Evolutionary conservation across 2,329 filamentous ascomycete genomes (phyloP).

Genomic region (Trichoderma sp.): DNA sequence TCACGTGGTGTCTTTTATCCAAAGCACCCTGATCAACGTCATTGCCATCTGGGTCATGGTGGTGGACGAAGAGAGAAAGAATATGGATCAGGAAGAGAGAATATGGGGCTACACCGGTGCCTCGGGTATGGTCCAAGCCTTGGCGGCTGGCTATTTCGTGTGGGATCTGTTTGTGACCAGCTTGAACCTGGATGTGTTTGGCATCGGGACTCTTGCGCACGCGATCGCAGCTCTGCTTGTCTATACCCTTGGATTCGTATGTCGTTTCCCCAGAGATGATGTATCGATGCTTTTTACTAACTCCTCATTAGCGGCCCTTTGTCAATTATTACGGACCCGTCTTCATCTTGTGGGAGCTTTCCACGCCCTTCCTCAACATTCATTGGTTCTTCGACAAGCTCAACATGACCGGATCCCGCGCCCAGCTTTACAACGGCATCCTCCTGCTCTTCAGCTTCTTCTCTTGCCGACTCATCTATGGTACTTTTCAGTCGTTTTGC

Average conservation of each 20-base stretch:
- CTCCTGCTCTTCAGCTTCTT: conserved; percentile 72
- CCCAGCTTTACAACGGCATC: conserved; percentile 76
- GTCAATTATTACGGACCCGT: conserved; percentile 77
- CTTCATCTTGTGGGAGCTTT: conserved; percentile 86
- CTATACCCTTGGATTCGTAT: conserved; percentile 75
- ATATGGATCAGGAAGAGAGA: conserved; percentile 64
- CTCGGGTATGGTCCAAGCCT: conserved; percentile 68
- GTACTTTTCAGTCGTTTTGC: conserved; percentile 65
- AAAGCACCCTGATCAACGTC: conserved; percentile 67
- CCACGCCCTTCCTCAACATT: conserved; percentile 79
- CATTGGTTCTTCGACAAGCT: conserved; percentile 94
- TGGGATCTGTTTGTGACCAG: conserved; percentile 75
- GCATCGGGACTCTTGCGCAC: conserved; percentile 72
- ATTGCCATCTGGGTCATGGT: conserved; percentile 73
- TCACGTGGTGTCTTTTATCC: conserved; percentile 78
- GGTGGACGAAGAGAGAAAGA: conserved; percentile 62
- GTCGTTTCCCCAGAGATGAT: conserved; percentile 33
- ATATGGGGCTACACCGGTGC: conserved; percentile 76
- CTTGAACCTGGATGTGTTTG: conserved; percentile 67
- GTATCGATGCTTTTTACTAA: conserved; percentile 4
- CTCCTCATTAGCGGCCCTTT: conserved; percentile 63
- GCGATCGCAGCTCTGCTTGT: conserved; percentile 70
- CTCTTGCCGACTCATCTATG: conserved; percentile 72
- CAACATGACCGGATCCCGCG: conserved; percentile 68
- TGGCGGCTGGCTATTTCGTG: conserved; percentile 78